Conservation (phyloP, 2,329 filamentous ascomycete species). For the Meredithiella fracta region DNA sequence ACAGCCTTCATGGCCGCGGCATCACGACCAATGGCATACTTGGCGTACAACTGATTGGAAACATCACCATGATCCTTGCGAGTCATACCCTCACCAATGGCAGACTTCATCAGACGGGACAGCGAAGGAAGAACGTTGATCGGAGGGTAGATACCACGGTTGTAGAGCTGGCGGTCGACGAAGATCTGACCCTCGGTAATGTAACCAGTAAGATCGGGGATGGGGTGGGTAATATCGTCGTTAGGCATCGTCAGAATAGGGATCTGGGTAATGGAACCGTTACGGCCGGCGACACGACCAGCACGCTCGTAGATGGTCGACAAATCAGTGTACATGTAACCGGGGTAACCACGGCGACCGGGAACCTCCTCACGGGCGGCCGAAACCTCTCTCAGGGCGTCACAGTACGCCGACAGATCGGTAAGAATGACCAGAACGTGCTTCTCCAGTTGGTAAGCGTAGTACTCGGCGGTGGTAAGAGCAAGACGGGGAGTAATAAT, state of each 20-base stretch:
- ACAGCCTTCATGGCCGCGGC: constrained; percentile 98
- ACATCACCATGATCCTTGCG: constrained; percentile 95
- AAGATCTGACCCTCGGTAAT: constrained; percentile 99
- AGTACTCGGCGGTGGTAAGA: constrained; percentile 96
- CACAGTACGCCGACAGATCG: constrained; percentile 94
- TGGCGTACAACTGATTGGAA: constrained; percentile 98
- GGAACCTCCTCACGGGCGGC: constrained; percentile 97
- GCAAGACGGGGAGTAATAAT: constrained; percentile 98
- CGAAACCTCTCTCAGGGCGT: constrained; percentile 95
- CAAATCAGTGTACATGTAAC: constrained; percentile 99
- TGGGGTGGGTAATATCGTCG: constrained; percentile 98
- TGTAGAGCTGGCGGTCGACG: constrained; percentile 81
- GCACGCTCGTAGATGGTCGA: constrained; percentile 99
- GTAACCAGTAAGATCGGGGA: constrained; percentile 96
- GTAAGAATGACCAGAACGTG: constrained; percentile 98
- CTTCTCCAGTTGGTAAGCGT: constrained; percentile 99
- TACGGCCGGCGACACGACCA: constrained; percentile 89
- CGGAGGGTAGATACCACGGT: constrained; percentile 95
- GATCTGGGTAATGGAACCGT: constrained; percentile 97
- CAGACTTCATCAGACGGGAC: constrained; percentile 99
- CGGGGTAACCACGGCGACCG: constrained; percentile 95
- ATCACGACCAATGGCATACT: constrained; percentile 97
- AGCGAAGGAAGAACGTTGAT: constrained; percentile 98
- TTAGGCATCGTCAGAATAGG: constrained; percentile 99
- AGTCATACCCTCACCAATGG: constrained; percentile 93